Conservation (phyloP, 108 stramenopile species). For the Skeletonema costatum region DNA sequence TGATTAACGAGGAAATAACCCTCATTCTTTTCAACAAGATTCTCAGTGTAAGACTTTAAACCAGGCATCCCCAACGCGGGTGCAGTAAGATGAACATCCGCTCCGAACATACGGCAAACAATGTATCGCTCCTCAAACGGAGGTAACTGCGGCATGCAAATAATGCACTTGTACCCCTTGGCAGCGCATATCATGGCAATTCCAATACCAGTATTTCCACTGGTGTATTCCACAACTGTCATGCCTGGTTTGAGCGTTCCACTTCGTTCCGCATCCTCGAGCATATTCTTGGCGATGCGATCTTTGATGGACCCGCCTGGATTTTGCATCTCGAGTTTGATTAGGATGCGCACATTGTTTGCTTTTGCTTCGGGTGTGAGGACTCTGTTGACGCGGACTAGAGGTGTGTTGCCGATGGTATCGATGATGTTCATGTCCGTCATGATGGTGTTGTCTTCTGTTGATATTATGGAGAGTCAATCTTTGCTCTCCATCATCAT, state of each 20-base stretch:
- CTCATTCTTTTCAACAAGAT: slow-evolving; percentile 32
- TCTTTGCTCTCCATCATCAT: too few species aligned
- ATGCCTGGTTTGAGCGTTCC: slow-evolving; percentile 75
- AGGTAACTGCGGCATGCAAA: slow-evolving; percentile 87
- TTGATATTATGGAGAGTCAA: too few species aligned
- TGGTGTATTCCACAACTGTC: slow-evolving; percentile 88
- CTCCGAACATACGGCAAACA: slow-evolving; percentile 62
- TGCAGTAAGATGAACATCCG: slow-evolving; percentile 72
- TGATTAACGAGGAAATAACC: slow-evolving; percentile 84
- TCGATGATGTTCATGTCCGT: slow-evolving; percentile 36
- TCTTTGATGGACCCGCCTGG: slow-evolving; percentile 86
- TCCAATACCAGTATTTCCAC: slow-evolving; percentile 89
- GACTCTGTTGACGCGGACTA: slow-evolving; percentile 28
- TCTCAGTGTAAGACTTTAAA: not conserved
- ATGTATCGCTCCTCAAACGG: slow-evolving; percentile 73
- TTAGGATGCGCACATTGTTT: slow-evolving; percentile 24
- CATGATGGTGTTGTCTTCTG: slow-evolving; percentile 5
- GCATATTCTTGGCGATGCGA: slow-evolving; percentile 65
- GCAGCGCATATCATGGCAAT: slow-evolving; percentile 72
- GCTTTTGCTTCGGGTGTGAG: slow-evolving; percentile 35
- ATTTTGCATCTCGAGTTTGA: slow-evolving; percentile 71
- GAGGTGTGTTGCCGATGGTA: slow-evolving; percentile 51
- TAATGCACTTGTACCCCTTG: slow-evolving; percentile 79
- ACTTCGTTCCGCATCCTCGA: slow-evolving; percentile 71
- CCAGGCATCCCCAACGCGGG: slow-evolving; percentile 34